These are phyloP conservation scores for Pseudocercospora musae DNA, from an alignment of 2,329 filamentous ascomycete genomes.

Conservation along the genomic window DNA sequence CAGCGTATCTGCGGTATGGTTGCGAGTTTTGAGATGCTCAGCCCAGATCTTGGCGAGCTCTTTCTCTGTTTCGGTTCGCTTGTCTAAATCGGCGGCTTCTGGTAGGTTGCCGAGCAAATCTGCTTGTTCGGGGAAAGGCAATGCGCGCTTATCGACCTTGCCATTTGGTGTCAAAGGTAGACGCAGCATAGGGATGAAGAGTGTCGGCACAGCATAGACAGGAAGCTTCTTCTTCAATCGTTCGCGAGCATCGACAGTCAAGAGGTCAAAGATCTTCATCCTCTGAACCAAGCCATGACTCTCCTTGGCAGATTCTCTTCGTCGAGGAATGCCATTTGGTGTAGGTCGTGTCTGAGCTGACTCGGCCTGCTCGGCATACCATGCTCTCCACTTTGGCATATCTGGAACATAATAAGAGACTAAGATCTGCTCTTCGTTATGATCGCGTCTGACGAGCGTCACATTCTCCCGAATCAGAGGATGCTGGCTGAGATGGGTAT, in stretches of 20 bases:
- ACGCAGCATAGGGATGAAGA: constrained; percentile 68
- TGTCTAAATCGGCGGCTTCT: constrained; percentile 43
- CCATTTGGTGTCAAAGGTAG: constrained; percentile 82
- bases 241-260: constrained; percentile 61
- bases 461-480: constrained; percentile 77
- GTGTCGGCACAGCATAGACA: constrained; percentile 69
- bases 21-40: constrained; percentile 61
- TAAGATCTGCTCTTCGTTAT: constrained; percentile 78
- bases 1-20: constrained; percentile 57
- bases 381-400: constrained; percentile 67
- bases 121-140: constrained; percentile 76
- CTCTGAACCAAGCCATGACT: constrained; percentile 32
- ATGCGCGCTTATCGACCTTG: constrained; percentile 74
- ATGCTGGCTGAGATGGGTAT: constrained; percentile 73
- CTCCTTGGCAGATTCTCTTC: constrained; percentile 31
- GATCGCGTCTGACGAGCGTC: constrained; percentile 79
- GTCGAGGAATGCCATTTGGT: constrained; percentile 18
- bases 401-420: constrained; percentile 91
- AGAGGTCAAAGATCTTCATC: constrained; percentile 59
- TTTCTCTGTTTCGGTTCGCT: constrained; percentile 59
- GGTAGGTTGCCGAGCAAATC: constrained; percentile 59
- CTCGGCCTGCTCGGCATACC: constrained; percentile 51
- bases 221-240: constrained; percentile 70
- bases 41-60: constrained; percentile 71
- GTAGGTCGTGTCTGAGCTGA: constrained; percentile 20